A percentile compares a stretch with the other conserved stretches of the same genome.
phyloP scores from a whole-genome alignment of 2,329 filamentous ascomycete species.

The Scytalidium lignicola region DNA sequence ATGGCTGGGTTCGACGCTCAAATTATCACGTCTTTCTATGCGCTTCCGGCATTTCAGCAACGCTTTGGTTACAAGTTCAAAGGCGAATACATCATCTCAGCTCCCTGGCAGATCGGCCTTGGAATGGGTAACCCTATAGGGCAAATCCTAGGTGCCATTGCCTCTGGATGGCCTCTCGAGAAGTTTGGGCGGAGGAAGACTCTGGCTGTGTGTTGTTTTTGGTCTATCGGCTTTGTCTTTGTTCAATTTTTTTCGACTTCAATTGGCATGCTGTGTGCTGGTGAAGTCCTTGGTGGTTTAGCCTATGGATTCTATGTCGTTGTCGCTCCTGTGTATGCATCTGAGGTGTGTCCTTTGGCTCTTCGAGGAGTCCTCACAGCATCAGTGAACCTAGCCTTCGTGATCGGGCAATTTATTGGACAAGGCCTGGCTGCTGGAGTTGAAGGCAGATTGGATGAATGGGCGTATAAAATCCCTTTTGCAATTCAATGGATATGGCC shows the following conservation, averaged over 20 bases:
- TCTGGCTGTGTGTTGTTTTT: conserved; percentile 11
- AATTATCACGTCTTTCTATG: conserved; percentile 18
- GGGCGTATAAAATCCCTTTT: conserved; percentile 16
- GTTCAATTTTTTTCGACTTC: conserved; percentile 44
- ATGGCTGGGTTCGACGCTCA: conserved; percentile 22
- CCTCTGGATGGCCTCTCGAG: conserved; percentile 35
- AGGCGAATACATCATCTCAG: conserved; percentile 17
- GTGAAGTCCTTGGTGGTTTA: conserved; percentile 42
- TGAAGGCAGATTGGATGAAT: conserved; percentile 9
- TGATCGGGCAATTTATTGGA: conserved; percentile 40
- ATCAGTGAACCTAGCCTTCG: conserved; percentile 48
- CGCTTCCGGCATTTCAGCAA: conserved; percentile 18
- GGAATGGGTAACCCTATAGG: conserved; percentile 22
- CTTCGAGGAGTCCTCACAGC: conserved; percentile 44
- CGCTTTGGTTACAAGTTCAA: conserved; percentile 13
- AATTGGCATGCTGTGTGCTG: conserved; percentile 38
- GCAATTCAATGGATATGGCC: conserved; percentile 41
- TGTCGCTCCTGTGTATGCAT: conserved; percentile 25
- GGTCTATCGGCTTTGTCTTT: conserved; percentile 30
- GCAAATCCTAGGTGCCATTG: conserved; percentile 34
- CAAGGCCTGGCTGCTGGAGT: conserved; percentile 36
- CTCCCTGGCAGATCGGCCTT: conserved; percentile 21
- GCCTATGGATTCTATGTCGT: conserved; percentile 47
- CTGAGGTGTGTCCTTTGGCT: conserved; percentile 47
- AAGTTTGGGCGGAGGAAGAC: conserved; percentile 15